phyloP scores from a whole-genome alignment of 129 eudicot genomes.

The Arctium minus region DNA sequence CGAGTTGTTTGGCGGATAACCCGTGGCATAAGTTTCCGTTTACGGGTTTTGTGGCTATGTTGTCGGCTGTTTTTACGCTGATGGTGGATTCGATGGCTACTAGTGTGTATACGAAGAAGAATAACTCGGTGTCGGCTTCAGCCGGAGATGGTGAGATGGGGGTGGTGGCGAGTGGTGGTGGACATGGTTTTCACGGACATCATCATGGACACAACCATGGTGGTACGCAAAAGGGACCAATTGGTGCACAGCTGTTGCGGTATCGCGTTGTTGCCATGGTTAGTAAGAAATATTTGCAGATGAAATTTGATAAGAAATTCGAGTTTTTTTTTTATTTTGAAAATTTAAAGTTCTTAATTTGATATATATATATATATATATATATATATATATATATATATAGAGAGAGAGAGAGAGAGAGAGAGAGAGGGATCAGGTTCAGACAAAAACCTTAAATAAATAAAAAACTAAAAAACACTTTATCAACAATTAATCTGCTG shows the following conservation, averaged over 20 bases:
- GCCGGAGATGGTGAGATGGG: conserved; percentile 34
- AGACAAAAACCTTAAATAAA: no score
- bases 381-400: no score
- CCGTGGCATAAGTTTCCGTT: conserved; percentile 61
- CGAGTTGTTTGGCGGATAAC: conserved; percentile 32
- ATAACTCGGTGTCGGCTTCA: conserved; percentile 12
- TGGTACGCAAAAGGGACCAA: neutral
- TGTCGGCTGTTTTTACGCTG: conserved; percentile 45
- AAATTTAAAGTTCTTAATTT: neutral
- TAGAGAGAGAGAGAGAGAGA: no score
- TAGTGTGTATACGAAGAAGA: conserved; percentile 29
- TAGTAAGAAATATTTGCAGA: neutral
- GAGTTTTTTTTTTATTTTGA: neutral
- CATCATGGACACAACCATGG: conserved; percentile 20
- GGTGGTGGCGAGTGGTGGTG: conserved; percentile 16
- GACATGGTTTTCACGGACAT: conserved; percentile 23
- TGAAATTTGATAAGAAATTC: neutral
- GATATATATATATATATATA: no score
- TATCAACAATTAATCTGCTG: no score
- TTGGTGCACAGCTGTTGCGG: conserved; percentile 35
- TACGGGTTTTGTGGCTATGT: conserved; percentile 46
- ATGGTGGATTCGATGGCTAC: conserved; percentile 69
- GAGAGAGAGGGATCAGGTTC: no score
- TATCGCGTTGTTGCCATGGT: conserved; percentile 55
- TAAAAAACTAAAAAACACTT: no score